Percentiles rank a stretch among this genome's conserved stretches.
Evolutionary conservation across 768 basidiomycete species (phyloP).

Genomic region (Xerocomus spinulosus): DNA sequence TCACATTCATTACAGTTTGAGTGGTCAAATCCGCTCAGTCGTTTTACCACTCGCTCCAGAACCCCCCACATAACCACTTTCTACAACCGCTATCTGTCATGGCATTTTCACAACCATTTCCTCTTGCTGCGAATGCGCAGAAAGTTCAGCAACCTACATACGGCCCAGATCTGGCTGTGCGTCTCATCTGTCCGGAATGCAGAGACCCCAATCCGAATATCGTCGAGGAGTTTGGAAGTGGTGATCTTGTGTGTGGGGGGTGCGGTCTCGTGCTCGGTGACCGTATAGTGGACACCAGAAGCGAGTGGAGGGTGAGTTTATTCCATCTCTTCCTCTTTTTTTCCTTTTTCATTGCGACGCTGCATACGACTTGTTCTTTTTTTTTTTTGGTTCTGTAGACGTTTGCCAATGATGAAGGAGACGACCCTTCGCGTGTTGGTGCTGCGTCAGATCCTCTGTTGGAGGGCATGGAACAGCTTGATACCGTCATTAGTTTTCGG

Average conservation of each 20-base stretch:
- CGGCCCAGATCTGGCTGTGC: constrained; percentile 81
- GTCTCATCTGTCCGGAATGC: constrained; percentile 94
- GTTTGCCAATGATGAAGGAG: constrained; percentile 98
- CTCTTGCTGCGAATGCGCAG: constrained; percentile 54
- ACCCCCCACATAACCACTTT: constrained; percentile 14
- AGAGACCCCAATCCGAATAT: constrained; percentile 90
- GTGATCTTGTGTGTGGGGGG: constrained; percentile 92
- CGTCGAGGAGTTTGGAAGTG: constrained; percentile 95
- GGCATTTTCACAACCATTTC: constrained; percentile 78
- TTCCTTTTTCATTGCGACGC: neutral
- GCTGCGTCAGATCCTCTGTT: constrained; percentile 89
- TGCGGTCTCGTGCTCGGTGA: constrained; percentile 96
- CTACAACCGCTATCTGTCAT: constrained; percentile 27
- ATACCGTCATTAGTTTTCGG: constrained; percentile 91
- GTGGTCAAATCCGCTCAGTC: constrained; percentile 11
- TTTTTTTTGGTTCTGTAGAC: constrained; percentile 52
- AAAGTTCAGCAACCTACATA: constrained; percentile 55
- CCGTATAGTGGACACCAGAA: constrained; percentile 93
- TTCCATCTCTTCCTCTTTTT: constrained; percentile 13
- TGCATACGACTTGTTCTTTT: constrained; percentile 20
- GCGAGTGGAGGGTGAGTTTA: constrained; percentile 92
- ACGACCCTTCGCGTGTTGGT: constrained; percentile 99
- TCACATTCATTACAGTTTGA: constrained; percentile 25
- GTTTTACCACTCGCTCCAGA: constrained; percentile 16
- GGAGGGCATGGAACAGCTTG: constrained; percentile 92